Evolutionary conservation across 495 filamentous ascomycete genomes (phyloP).

Genomic region (Annulohypoxylon bovei): DNA sequence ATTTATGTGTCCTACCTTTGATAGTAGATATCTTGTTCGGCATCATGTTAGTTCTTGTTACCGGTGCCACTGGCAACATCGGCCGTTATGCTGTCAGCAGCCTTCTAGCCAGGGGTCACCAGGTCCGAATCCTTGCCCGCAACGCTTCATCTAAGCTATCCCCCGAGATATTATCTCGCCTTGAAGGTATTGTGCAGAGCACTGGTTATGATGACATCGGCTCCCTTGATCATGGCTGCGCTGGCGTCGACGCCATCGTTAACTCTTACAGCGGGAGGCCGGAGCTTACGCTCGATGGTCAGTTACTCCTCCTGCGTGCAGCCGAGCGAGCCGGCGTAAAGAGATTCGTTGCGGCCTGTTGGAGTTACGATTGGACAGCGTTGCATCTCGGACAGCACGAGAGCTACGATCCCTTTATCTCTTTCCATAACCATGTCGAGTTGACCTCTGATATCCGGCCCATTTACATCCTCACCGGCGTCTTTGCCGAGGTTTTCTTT

Average conservation of each 20-base stretch:
- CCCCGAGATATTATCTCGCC: not conserved
- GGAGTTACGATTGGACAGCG: constrained; percentile 39
- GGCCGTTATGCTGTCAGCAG: constrained; percentile 17
- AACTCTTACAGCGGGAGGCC: constrained; percentile 36
- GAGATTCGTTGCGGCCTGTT: constrained; percentile 34
- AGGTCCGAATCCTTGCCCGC: constrained; percentile 33
- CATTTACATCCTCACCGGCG: constrained; percentile 37
- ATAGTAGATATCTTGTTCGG: not conserved
- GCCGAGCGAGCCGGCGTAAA: constrained; percentile 43
- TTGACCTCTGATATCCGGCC: constrained; percentile 31
- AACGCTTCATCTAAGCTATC: constrained; percentile 27
- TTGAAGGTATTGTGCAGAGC: constrained; percentile 35
- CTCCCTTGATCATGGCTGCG: constrained; percentile 35
- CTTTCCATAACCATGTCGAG: constrained; percentile 33
- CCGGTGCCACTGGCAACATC: constrained; percentile 42
- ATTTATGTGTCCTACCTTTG: not conserved
- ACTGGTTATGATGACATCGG: constrained; percentile 37
- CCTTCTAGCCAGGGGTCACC: constrained; percentile 30
- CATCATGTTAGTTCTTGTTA: constrained; percentile 35
- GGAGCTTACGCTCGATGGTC: constrained; percentile 42
- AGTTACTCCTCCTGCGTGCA: constrained; percentile 47
- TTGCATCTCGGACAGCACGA: constrained; percentile 35
- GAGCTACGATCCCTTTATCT: constrained; percentile 38
- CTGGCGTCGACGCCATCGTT: constrained; percentile 44
- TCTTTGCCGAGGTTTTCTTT: constrained; percentile 39